A percentile compares a stretch with the other conserved stretches of the same genome.
These are phyloP conservation scores for Aspergillus sp. DNA, from an alignment of 2,329 filamentous ascomycete genomes.

Conservation along the genomic window DNA sequence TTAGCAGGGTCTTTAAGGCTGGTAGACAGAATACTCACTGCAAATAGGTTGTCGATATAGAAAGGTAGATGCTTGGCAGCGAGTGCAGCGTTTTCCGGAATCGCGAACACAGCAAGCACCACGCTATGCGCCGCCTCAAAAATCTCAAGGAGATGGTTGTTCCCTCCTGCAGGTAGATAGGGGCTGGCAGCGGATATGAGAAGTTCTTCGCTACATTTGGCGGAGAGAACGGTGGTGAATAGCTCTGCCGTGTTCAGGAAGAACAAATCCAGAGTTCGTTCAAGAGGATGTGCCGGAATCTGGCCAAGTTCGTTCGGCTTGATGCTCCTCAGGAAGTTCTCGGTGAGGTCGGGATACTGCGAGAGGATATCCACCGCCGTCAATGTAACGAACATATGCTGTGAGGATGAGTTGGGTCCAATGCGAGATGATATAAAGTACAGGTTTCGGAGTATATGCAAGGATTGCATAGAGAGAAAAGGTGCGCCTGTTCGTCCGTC, in stretches of 20 bases:
- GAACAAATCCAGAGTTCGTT: constrained; percentile 76
- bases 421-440: constrained; percentile 78
- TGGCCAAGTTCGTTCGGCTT: constrained; percentile 53
- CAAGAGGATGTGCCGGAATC: constrained; percentile 63
- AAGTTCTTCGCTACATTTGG: constrained; percentile 66
- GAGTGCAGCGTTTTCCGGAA: constrained; percentile 71
- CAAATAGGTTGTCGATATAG: constrained; percentile 78
- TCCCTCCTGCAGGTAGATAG: constrained; percentile 65
- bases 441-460: constrained; percentile 72
- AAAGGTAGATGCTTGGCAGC: constrained; percentile 72
- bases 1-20: not conserved
- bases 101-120: constrained; percentile 74
- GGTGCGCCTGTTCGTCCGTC: constrained; percentile 51
- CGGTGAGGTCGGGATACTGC: constrained; percentile 63
- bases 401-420: constrained; percentile 71
- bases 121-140: constrained; percentile 87
- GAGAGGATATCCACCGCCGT: constrained; percentile 78
- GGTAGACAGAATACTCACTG: constrained; percentile 34
- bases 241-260: constrained; percentile 86
- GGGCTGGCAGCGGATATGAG: constrained; percentile 71
- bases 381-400: constrained; percentile 80
- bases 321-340: constrained; percentile 65
- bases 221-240: constrained; percentile 67
- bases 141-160: constrained; percentile 61
- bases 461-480: constrained; percentile 64